phyloP scores from a whole-genome alignment of 2,329 filamentous ascomycete genomes.

The Mollisiaceae sp. region DNA sequence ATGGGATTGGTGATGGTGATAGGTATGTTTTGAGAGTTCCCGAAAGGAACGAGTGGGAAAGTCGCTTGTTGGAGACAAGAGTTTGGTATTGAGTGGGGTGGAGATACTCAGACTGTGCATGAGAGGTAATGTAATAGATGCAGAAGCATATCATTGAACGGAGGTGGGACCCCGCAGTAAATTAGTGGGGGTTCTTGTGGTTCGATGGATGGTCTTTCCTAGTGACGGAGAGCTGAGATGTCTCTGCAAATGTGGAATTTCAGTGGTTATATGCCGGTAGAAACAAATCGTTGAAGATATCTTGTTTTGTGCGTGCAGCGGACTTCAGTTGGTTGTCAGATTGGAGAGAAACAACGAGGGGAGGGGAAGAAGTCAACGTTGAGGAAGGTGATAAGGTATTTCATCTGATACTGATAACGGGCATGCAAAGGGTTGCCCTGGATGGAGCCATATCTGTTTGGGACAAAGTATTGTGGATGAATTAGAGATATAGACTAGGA shows the following conservation, averaged over 20 bases:
- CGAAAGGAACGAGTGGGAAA: background rate
- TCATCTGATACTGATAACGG: background rate
- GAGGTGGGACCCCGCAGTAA: conserved; percentile 1
- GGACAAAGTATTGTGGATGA: background rate
- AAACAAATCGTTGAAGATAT: background rate
- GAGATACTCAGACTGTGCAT: background rate
- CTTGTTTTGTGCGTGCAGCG: background rate
- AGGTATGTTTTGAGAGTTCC: background rate
- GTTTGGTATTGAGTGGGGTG: background rate
- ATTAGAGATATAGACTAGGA: background rate
- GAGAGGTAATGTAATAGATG: background rate
- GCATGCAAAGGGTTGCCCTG: background rate
- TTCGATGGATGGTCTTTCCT: background rate
- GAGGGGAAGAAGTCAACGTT: background rate
- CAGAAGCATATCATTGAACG: background rate
- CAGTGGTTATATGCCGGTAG: conserved; percentile 6
- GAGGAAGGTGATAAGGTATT: background rate
- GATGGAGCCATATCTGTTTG: background rate
- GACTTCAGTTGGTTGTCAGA: background rate
- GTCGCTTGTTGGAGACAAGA: background rate
- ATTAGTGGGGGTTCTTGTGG: background rate
- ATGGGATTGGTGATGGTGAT: conserved; percentile 5
- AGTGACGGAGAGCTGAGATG: background rate
- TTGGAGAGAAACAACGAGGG: background rate
- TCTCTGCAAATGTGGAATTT: background rate